Base-by-base conservation (phyloP, 2,329 filamentous ascomycete genomes). In the Stachybotrys elegans region DNA sequence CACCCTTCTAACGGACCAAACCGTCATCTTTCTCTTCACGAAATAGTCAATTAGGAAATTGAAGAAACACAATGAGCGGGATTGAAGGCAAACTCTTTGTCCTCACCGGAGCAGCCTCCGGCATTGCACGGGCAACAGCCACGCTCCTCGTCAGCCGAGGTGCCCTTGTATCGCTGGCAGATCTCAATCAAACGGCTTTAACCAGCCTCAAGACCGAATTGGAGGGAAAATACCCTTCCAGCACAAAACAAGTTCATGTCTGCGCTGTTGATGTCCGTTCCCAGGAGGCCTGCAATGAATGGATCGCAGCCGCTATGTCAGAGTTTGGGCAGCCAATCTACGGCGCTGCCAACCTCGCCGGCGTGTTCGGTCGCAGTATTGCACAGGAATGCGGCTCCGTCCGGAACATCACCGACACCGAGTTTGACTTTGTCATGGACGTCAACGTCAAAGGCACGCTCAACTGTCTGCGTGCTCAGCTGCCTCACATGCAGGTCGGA, bases 381-480 rank as follows among this genome's bases (percentile, higher is more conserved):
- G 37, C 11, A 7, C 29, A 41, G 13, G 34, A 36, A 4, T 17
- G 17, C 12, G 34, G 34, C 5, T 8, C 34, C 12, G 34, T 36
- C n/a, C 6, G 34, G 17, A 36, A 36, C n/a, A 36, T 36, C 5
- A 13, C 32, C 22, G 37, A 43, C n/a, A 31, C 17, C 8, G 40
- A 32, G 3, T 45, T 29, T 21, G 19, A 47, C 2, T 17, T 17
- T 1, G 37, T 47, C 35, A 41, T 47, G 8, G 41, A 31, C 22
- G 22, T 43, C 16, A 47, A 47, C 14, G 12, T 43, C 5, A 20
- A 12, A 11, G 41, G 45, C 22, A 22, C 37, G 6, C 13, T 40
- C 19, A 46, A 46, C 17, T 43, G 44, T 14, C 40, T 46, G 13
- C 22, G 40, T 12, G 40, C 44, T 2, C 22, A 48, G 27, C 35